Conservation (phyloP, 2,329 filamentous ascomycete genomes). For the Fusarium euwallaceae region DNA sequence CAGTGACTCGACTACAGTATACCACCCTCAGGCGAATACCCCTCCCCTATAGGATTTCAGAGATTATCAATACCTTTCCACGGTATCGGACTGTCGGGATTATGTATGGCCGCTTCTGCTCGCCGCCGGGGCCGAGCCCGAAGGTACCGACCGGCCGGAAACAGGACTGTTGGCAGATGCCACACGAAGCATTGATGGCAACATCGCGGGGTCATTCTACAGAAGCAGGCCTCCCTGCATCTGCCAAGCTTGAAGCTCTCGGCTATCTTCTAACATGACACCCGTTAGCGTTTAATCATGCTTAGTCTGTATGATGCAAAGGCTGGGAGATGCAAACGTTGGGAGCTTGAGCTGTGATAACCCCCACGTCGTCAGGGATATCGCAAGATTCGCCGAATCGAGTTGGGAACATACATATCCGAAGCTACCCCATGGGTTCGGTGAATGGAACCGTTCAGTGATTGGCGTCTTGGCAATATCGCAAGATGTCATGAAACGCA, state of each 20-base stretch:
- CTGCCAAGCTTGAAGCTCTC: neutral
- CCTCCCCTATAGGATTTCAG: neutral
- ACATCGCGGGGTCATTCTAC: neutral
- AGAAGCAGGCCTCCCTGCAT: neutral
- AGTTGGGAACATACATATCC: neutral
- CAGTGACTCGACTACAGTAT: neutral
- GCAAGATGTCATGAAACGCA: slow-evolving; percentile 13
- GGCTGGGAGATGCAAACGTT: neutral
- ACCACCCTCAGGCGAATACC: neutral
- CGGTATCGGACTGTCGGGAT: neutral
- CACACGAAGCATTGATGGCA: neutral
- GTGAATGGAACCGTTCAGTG: neutral
- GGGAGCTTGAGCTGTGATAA: neutral
- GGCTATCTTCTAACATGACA: neutral
- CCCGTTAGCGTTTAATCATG: neutral
- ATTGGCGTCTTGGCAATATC: slow-evolving; percentile 9
- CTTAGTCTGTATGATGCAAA: neutral
- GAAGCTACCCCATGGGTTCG: neutral
- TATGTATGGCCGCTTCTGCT: neutral
- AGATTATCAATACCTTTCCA: neutral
- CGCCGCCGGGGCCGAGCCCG: neutral
- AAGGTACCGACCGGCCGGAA: neutral
- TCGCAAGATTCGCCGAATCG: neutral
- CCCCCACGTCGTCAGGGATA: neutral
- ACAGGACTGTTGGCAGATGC: neutral